Evolutionary conservation across 805 yeast species (phyloP), one percentile per base, ranked within the genome.

Genomic region (Metschnikowia lachancei): DNA sequence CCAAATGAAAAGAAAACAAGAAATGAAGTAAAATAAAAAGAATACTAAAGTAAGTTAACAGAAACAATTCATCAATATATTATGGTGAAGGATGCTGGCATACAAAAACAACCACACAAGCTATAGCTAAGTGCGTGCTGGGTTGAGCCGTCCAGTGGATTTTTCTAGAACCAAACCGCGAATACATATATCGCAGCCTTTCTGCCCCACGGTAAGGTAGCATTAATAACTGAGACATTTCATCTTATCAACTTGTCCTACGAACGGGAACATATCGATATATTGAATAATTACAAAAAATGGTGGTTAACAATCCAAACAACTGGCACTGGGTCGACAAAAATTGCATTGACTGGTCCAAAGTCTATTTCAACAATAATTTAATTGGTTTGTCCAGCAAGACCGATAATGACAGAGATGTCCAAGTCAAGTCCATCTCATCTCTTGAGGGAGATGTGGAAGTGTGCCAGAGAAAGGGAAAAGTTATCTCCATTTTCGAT

Each of bases 281-380:
- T 12, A 12, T 10, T 26, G 10, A 26, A 26, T 26, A 26, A 26
- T 6, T 6, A 26, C 7, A 26, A 36, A 59, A 44, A 32, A 92
- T 92, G 97, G 97, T 87, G 34, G 91, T 94, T 28, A 85, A 89
- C 69, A 94, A 92, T 76, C 98, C 98, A 33, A 94, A 94, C 68
- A 92, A 92, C 72, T 92, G 99, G 99, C 99, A 94, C 76, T 94
- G 98, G 98, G 97, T 91, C 52, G 97, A 92, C 70, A 92, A 92
- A 67, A 94, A 94, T 74, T 94, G 99, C 70, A 78, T 92, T 47
- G 83, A 80, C 46, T 94, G 99, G 99, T 77, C 97, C 11, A 81
- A 81, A 51, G 75, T 77, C 34, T 92, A 92, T 65, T 87, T 94
- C 65, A 66, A 69, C 26, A 77, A 79, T 39, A 77, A 81, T 37